Evolutionary conservation across 106 monocot genomes (phyloP), one percentile per base, ranked within the genome.

Genomic region (Amphibolis antarctica): DNA sequence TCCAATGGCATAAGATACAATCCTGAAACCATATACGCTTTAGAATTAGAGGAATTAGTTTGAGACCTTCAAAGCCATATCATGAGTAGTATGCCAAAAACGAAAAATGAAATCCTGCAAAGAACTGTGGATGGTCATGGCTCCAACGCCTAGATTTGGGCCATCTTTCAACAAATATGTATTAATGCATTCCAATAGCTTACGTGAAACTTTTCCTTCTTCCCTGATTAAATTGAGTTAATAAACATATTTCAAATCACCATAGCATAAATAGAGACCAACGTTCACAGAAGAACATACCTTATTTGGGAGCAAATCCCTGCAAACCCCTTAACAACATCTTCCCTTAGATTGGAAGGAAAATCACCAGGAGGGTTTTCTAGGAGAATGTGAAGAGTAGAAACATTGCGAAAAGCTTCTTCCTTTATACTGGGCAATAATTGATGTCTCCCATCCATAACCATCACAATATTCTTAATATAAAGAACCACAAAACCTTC

Each of bases 281-380:
- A 50, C 9, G 51, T 2, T 22, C 2, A 9, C 53, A 42, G 51
- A 36, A 54, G 22, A 53, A 1, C 17, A 12, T 20, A 82, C 93
- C 83, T 83, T 58, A 90, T 52, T 23, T 74, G 61, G 64, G 81
- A 70, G 59, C 79, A 86, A 64, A 86, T 84, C 24, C 62, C 68
- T 71, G 63, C 31, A 74, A 96, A 96, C 4, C 78, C 81, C 6
- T 64, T 68, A 51, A 86, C 62, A 72, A 82, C 17, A 66, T 84
- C 71, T 29, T 73, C 84, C 64, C 79, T 82, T 48, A 86, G 73
- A 65, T 50, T 78, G 50, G 59, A 73, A 44, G 89, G 81, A 78
- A 82, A 86, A 81, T 96, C 89, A 49, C 86, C 96, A 45, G 90
- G 96, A 54, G 90, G 78, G 52, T 82, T 98, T 64, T 90, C 86